Conservation (phyloP, 805 yeast species). For the Kodamaea kaohsiungensis region DNA sequence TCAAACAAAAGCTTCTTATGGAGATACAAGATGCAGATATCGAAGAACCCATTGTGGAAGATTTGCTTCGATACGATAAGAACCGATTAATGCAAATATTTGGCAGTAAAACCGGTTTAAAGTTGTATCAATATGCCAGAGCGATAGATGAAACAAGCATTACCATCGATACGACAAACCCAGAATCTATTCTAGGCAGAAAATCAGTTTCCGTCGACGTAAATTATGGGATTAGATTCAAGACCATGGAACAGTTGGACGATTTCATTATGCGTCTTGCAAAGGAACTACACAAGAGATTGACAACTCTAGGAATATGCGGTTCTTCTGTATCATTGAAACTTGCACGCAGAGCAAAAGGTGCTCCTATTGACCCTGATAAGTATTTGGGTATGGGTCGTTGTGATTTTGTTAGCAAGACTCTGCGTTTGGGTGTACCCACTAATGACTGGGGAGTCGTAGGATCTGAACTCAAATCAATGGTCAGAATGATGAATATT, state of each 20-base stretch:
- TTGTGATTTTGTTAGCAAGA: slow-evolving; percentile 64
- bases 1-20: slow-evolving; percentile 46
- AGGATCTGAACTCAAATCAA: slow-evolving; percentile 56
- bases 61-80: slow-evolving; percentile 37
- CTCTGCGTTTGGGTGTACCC: slow-evolving; percentile 59
- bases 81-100: slow-evolving; percentile 44
- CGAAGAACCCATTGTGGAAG: slow-evolving; percentile 33
- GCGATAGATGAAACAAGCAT: slow-evolving; percentile 70
- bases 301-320: slow-evolving; percentile 45
- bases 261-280: slow-evolving; percentile 58
- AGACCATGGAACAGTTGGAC: slow-evolving; percentile 60
- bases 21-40: slow-evolving; percentile 21
- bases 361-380: slow-evolving; percentile 73
- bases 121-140: slow-evolving; percentile 56
- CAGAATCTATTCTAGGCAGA: slow-evolving; percentile 49
- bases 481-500: slow-evolving; percentile 56
- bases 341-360: slow-evolving; percentile 59
- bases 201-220: slow-evolving; percentile 86
- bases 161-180: slow-evolving; percentile 50
- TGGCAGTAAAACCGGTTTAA: slow-evolving; percentile 73
- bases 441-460: slow-evolving; percentile 63
- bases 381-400: slow-evolving; percentile 84
- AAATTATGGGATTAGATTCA: slow-evolving; percentile 86
- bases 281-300: slow-evolving; percentile 57
- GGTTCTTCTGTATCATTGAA: slow-evolving; percentile 67